phyloP scores from a whole-genome alignment of 2,329 filamentous ascomycete genomes.

The Neopestalotiopsis rosae region DNA sequence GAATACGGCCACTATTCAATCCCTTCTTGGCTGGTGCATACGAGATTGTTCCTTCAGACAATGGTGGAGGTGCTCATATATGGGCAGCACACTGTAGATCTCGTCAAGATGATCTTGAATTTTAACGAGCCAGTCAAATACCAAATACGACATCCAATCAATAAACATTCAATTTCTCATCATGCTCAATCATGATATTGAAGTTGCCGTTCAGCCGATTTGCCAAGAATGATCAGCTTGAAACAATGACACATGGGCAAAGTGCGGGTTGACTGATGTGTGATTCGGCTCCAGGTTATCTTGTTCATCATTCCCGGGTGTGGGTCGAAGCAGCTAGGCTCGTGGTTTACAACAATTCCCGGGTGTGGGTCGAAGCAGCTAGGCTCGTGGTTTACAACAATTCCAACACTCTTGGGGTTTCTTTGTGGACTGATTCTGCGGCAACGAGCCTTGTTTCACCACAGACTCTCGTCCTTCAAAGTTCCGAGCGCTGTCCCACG shows the following conservation, averaged over 20 bases:
- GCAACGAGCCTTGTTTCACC: not conserved
- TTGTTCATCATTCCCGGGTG: not conserved
- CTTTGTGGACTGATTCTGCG: constrained; percentile 2
- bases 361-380: not conserved
- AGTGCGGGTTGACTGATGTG: not conserved
- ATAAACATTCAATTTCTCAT: not conserved
- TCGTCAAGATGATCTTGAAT: not conserved
- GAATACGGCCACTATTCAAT: not conserved
- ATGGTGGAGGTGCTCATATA: not conserved
- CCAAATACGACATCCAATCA: not conserved
- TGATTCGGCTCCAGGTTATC: not conserved
- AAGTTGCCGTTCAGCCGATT: constrained; percentile 6
- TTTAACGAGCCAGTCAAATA: not conserved
- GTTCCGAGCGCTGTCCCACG: not conserved
- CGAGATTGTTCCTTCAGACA: not conserved
- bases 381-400: not conserved
- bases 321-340: not conserved
- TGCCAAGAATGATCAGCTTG: constrained; percentile 16
- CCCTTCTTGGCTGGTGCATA: not conserved
- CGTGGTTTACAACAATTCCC: too few species aligned
- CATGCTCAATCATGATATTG: not conserved
- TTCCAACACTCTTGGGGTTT: not conserved
- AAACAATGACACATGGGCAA: constrained; percentile 14
- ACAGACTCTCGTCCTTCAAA: not conserved
- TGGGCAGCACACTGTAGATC: not conserved